Conservation (phyloP, 2,329 filamentous ascomycete species). For the Fusarium udum region DNA sequence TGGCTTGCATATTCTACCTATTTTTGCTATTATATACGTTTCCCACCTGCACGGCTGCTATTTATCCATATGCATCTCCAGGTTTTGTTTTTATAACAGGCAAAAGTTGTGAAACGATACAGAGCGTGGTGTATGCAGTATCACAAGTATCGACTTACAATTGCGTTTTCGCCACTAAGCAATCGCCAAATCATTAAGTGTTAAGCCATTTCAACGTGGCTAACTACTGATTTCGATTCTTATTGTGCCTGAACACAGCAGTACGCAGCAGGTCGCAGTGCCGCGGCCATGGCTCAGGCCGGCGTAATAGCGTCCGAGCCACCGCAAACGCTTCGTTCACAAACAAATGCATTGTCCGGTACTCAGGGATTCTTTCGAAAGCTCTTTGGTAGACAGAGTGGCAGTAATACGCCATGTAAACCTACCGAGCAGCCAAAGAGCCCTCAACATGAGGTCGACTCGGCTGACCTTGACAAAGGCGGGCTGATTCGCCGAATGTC, state of each 20-base stretch:
- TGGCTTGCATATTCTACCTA: slow-evolving; percentile 14
- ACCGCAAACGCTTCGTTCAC: slow-evolving; percentile 38
- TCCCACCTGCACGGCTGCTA: slow-evolving; percentile 27
- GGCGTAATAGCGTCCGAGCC: slow-evolving; percentile 44
- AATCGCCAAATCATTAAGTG: slow-evolving; percentile 15
- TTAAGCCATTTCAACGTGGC: slow-evolving; percentile 16
- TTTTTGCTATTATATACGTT: slow-evolving; percentile 25
- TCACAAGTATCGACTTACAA: slow-evolving; percentile 21
- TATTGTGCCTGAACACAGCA: slow-evolving; percentile 14
- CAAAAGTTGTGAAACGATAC: slow-evolving; percentile 31
- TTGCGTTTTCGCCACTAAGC: slow-evolving; percentile 21
- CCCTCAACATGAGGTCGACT: slow-evolving; percentile 47
- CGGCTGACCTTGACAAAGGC: slow-evolving; percentile 45
- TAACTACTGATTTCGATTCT: slow-evolving; percentile 4
- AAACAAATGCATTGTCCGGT: slow-evolving; percentile 38
- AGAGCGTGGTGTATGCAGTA: slow-evolving; percentile 29
- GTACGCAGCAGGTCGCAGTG: slow-evolving; percentile 22
- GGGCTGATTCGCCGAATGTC: slow-evolving; percentile 55
- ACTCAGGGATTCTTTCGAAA: slow-evolving; percentile 44
- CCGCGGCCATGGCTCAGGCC: slow-evolving; percentile 47
- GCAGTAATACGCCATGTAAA: slow-evolving; percentile 13
- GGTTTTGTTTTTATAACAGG: slow-evolving; percentile 19
- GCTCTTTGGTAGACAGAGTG: slow-evolving; percentile 41
- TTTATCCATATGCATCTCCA: slow-evolving; percentile 15
- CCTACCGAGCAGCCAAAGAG: slow-evolving; percentile 24